Evolutionary conservation across 1,284 basidiomycete genomes (phyloP).

Genomic region (Cystobasidium sp.): DNA sequence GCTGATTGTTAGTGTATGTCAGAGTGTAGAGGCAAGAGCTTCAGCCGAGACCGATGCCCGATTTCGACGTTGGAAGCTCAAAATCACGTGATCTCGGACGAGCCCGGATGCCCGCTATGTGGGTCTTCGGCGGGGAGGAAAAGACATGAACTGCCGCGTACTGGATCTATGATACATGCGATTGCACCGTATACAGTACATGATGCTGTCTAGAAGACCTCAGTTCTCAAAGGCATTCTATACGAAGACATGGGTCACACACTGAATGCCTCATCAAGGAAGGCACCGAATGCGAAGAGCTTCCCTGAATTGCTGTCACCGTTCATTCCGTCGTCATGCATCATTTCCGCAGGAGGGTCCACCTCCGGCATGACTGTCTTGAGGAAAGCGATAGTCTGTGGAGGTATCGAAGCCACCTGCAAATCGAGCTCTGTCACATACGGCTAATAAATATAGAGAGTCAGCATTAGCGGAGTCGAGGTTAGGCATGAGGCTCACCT

Average conservation of each 20-base stretch:
- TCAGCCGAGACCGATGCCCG: too few relatives aligned
- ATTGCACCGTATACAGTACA: too few relatives aligned
- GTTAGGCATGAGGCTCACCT: constrained; percentile 63
- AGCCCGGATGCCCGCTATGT: too few relatives aligned
- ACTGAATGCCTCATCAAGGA: constrained; percentile 33
- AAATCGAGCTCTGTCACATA: constrained; percentile 94
- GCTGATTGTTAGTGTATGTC: too few relatives aligned
- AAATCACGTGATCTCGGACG: too few relatives aligned
- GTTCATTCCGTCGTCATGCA: not conserved
- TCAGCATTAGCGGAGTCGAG: constrained; percentile 14
- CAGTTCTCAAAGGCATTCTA: too few relatives aligned
- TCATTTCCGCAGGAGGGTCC: not conserved
- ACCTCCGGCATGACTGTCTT: constrained; percentile 50
- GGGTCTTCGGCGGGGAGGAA: too few relatives aligned
- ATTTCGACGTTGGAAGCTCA: too few relatives aligned
- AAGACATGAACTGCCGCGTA: too few relatives aligned
- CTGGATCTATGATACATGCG: too few relatives aligned
- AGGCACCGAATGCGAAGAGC: constrained; percentile 30
- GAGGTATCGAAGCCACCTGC: constrained; percentile 79
- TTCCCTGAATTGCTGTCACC: constrained; percentile 1
- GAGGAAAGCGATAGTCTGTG: constrained; percentile 79
- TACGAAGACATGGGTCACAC: not conserved
- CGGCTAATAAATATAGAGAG: constrained; percentile 63
- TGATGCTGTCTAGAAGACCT: too few relatives aligned
- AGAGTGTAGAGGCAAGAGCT: too few relatives aligned